phyloP scores from a whole-genome alignment of 176 grass and related monocot genomes.

The Raddia guianensis region DNA sequence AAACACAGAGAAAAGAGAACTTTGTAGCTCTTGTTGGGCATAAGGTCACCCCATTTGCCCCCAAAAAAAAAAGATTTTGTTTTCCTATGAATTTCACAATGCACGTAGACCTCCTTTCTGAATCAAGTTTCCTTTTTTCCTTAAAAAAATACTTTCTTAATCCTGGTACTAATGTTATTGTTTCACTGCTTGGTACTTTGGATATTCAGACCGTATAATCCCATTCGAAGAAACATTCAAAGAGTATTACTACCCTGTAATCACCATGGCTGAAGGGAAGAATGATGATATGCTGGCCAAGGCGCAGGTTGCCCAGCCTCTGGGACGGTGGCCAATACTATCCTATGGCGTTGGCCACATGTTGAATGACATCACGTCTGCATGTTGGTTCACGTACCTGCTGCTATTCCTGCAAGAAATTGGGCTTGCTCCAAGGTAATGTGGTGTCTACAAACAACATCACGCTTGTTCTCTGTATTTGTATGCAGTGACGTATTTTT shows the following conservation, averaged over 20 bases:
- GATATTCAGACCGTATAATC: conserved; percentile 13
- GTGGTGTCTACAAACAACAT: background rate
- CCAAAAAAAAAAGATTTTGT: background rate
- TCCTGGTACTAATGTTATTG: background rate
- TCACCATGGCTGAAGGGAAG: conserved; percentile 40
- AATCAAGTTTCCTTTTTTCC: background rate
- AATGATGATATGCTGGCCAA: conserved; percentile 23
- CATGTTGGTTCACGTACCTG: conserved; percentile 82
- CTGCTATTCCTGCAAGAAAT: conserved; percentile 72
- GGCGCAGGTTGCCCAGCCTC: conserved; percentile 34
- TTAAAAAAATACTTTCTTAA: background rate
- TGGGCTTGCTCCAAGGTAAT: conserved; percentile 66
- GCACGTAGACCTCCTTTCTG: background rate
- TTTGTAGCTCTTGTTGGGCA: background rate
- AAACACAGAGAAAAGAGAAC: background rate
- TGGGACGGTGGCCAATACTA: conserved; percentile 57
- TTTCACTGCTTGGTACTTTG: background rate
- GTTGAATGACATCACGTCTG: conserved; percentile 81
- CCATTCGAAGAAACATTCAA: background rate
- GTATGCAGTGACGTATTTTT: background rate
- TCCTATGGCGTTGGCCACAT: conserved; percentile 80
- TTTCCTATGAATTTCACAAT: background rate
- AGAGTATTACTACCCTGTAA: background rate
- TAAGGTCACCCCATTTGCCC: background rate
- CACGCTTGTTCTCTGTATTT: background rate